phyloP scores from a whole-genome alignment of 345 rosid genomes.

The Odontarrhena argentea region DNA sequence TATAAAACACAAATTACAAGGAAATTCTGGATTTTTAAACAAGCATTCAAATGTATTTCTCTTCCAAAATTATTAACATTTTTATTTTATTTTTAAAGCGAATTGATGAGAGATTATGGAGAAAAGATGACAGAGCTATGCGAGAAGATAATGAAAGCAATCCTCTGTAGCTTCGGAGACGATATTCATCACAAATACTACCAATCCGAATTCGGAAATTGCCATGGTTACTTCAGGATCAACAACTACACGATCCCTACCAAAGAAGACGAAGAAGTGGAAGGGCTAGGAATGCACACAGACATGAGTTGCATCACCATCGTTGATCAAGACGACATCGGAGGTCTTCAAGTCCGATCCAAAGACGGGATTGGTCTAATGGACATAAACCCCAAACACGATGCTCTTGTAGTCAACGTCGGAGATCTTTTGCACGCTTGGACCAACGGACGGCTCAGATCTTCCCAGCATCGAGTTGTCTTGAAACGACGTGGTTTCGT shows the following conservation, averaged over 20 bases:
- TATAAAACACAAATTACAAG: too few species aligned
- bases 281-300: constrained; percentile 85
- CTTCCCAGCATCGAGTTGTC: constrained; percentile 73
- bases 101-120: constrained; percentile 65
- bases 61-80: too few species aligned
- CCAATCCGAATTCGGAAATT: constrained; percentile 55
- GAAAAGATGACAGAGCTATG: constrained; percentile 60
- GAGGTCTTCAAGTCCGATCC: constrained; percentile 76
- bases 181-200: constrained; percentile 43
- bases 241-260: constrained; percentile 64
- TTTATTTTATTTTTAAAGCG: constrained; percentile 39
- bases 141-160: constrained; percentile 52
- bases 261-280: constrained; percentile 44
- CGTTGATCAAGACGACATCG: constrained; percentile 67
- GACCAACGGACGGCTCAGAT: constrained; percentile 75
- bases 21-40: too few species aligned
- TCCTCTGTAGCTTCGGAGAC: constrained; percentile 55
- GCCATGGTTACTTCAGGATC: constrained; percentile 75
- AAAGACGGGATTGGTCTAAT: constrained; percentile 56
- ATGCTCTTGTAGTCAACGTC: constrained; percentile 64
- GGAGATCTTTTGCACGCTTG: constrained; percentile 87
- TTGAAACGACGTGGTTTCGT: constrained; percentile 41
- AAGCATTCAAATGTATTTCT: too few species aligned
- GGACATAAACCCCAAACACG: constrained; percentile 55
- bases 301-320: constrained; percentile 89